Base-by-base conservation (phyloP, 495 filamentous ascomycete species). In the Aspergillus carlsbadensis region DNA sequence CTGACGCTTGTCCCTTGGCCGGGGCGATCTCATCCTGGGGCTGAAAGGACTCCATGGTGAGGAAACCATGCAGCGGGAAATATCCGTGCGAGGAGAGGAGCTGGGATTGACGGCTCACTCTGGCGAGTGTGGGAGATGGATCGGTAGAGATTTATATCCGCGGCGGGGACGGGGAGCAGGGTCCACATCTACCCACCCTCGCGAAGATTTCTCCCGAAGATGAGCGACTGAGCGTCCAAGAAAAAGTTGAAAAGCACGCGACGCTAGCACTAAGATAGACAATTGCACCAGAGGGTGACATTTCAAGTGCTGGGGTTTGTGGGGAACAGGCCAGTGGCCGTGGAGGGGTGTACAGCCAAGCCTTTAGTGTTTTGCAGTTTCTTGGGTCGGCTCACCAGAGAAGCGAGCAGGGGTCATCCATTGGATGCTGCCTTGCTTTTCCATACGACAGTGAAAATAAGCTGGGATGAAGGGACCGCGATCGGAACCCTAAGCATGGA, bases 1-100 rank as follows among this genome's bases (percentile, higher is more conserved):
- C 26, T 29, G 53, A 42, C 24, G 52, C 39, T 20, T 44, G 39
- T 26, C 42, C 60, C 41, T 70, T 65, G 41, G 49, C 65, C 20
- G 67, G 66, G 6, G 64, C 60, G 59, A 72, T 69, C 59, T 64
- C 58, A 58, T 69, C 64, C 58, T 61, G 60, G 35, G 60, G 26
- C 60, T 69, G 62, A 56, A 48, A 43, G 56, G 57, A 61, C 58
- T 59, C 65, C 65, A 67, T 67, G 47, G 15, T 62, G 46, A 18
- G 29, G 39, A 11, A 52, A 51, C 54, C 53, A 24, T 46, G 31
- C 14, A 36, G 11, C 21, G 31, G 17, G 39, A 15, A 31, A 29
- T 42, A 39, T 37, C 33, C 20, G 53, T 18, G 39, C 21, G 34
- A 48, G 34, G 10, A 46, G 11, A 36, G 10, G 31, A 26, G 31